A percentile compares a stretch with the other conserved stretches of the same genome.
Conservation (phyloP, 352 stramenopile genomes). For the Pythium dissotocum region DNA sequence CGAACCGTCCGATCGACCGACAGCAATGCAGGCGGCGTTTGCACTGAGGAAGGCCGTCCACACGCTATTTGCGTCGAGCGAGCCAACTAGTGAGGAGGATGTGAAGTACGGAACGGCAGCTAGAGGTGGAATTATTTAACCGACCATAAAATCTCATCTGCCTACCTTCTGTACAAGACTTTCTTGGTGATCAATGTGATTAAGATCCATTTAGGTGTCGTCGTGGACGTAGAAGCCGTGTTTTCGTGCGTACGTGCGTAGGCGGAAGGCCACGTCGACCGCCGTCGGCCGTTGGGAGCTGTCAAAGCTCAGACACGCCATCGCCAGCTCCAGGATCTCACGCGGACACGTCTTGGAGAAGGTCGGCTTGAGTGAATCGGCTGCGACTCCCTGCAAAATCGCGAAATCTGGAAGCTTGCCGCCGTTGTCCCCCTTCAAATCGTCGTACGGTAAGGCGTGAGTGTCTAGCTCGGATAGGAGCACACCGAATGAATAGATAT, state of each 20-base stretch:
- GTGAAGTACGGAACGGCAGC: background rate
- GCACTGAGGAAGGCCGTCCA: slow-evolving; percentile 12
- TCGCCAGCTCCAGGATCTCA: slow-evolving; percentile 21
- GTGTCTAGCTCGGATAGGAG: slow-evolving; percentile 53
- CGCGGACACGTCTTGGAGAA: slow-evolving; percentile 17
- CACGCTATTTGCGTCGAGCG: background rate
- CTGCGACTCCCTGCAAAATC: slow-evolving; percentile 37
- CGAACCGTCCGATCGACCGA: slow-evolving; percentile 23
- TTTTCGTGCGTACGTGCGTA: slow-evolving; percentile 13
- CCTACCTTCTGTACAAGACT: background rate
- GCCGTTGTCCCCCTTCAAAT: slow-evolving; percentile 27
- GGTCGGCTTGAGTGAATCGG: slow-evolving; percentile 22
- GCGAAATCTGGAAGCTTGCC: slow-evolving; percentile 36
- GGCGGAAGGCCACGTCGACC: slow-evolving; percentile 21
- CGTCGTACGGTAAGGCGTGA: slow-evolving; percentile 44
- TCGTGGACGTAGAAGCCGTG: slow-evolving; percentile 13
- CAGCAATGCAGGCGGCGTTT: slow-evolving; percentile 25
- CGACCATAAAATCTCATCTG: background rate
- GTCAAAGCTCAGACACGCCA: slow-evolving; percentile 26
- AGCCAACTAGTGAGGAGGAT: background rate
- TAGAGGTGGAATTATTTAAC: slow-evolving; percentile 4
- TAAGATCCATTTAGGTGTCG: background rate
- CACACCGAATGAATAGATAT: slow-evolving; percentile 58
- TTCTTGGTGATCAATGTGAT: too few relatives aligned
- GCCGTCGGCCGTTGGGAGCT: slow-evolving; percentile 21